Evolutionary conservation across 805 yeast species (phyloP).

Genomic region (Sugiyamaella valdiviana): DNA sequence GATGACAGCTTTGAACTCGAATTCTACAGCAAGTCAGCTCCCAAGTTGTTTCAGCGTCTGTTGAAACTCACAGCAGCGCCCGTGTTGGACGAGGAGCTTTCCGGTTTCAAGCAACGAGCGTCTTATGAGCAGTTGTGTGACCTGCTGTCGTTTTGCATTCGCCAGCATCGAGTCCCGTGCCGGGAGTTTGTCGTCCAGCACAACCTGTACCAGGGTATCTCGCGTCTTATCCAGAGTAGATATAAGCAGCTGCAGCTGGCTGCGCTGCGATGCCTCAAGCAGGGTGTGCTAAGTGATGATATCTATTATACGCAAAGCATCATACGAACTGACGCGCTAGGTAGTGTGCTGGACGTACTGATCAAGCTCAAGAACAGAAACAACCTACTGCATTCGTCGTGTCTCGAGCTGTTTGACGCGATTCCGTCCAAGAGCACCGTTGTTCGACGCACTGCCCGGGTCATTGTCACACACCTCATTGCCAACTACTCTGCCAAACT

Average conservation of each 20-base stretch:
- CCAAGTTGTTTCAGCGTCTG: slow-evolving; percentile 46
- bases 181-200: slow-evolving; percentile 59
- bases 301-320: slow-evolving; percentile 52
- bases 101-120: slow-evolving; percentile 19
- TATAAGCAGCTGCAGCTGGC: slow-evolving; percentile 55
- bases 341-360: slow-evolving; percentile 45
- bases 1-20: slow-evolving; percentile 41
- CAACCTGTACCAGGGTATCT: slow-evolving; percentile 50
- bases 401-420: slow-evolving; percentile 49
- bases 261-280: slow-evolving; percentile 62
- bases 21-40: slow-evolving; percentile 61
- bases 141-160: slow-evolving; percentile 57
- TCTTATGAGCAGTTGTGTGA: slow-evolving; percentile 61
- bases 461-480: slow-evolving; percentile 30
- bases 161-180: slow-evolving; percentile 55
- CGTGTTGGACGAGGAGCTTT: not conserved
- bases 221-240: slow-evolving; percentile 42
- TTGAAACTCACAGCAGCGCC: slow-evolving; percentile 28
- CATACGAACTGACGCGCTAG: slow-evolving; percentile 48
- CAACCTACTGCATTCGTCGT: slow-evolving; percentile 66
- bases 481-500: slow-evolving; percentile 29
- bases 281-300: slow-evolving; percentile 56
- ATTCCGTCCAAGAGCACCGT: not conserved
- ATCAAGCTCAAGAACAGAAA: slow-evolving; percentile 44
- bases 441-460: not conserved